Base-by-base conservation (phyloP, 805 yeast genomes). In the Yamadazyma insecticola region DNA sequence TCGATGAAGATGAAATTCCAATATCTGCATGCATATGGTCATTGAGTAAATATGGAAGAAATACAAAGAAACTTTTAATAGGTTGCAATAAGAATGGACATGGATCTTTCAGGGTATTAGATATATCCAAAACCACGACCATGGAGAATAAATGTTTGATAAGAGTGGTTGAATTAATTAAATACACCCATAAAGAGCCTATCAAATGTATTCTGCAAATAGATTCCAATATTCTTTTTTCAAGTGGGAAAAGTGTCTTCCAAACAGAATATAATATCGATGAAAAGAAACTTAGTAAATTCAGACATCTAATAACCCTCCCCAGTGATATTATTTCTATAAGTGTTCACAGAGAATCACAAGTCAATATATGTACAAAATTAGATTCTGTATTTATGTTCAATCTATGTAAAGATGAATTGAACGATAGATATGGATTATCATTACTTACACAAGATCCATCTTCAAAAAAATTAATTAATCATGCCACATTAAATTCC, bases 61-160 rank as follows among this genome's bases (percentile, higher is more conserved):
- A 46, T 3, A 53, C 70, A 8, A 62, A 60, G 35, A 64, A 64
- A 33, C 36, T 65, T 5, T 44, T 65, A n/a, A 27, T 40, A 3
- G 40, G 40, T 6, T 37, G 45, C 19, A 28, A 36, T 11, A 17
- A 16, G 2, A 13, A 8, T 10, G 32, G 16, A 13, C 40, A 30
- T 0, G 70, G 72, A 2, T 33, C 53, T 2, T 51, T 65, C 29
- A 63, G 60, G 32, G 55, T 65, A 11, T 34, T 65, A 12, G 69
- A 65, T 33, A 35, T 64, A 5, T 22, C 40, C 6, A 55, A 51
- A 30, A 38, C 36, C 17, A 14, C 37, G 9, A 35, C 39, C 3
- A 46, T 46, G 4, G 44, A 47, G 5, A 31, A 37, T 11, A 26
- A 39, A 7, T 30, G 39, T 6, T 17, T 32, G 5, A 37, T 60